phyloP scores from a whole-genome alignment of 768 basidiomycete genomes.

The Rhodosporidiobolus sp. region DNA sequence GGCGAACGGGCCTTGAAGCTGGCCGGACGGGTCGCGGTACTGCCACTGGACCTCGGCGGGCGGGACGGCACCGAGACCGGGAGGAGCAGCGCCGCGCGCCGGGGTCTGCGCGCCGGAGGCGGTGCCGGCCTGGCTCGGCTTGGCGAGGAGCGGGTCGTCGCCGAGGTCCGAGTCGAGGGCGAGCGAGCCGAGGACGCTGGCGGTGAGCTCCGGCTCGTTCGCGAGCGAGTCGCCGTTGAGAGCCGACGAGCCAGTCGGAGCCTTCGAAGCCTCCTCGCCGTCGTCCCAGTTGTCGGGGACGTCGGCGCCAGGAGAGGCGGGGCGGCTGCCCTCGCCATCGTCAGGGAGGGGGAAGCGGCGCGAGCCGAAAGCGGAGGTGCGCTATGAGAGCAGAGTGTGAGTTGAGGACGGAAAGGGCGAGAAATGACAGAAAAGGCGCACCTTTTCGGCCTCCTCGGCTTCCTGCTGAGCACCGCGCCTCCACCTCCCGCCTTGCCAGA shows the following conservation, averaged over 20 bases:
- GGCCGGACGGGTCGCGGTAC: slow-evolving; percentile 45
- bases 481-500: slow-evolving; percentile 40
- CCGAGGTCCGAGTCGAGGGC: slow-evolving; percentile 31
- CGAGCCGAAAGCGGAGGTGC: slow-evolving; percentile 31
- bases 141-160: slow-evolving; percentile 27
- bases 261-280: background rate
- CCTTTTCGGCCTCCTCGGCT: slow-evolving; percentile 27
- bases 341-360: slow-evolving; percentile 35
- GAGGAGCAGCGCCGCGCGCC: slow-evolving; percentile 5
- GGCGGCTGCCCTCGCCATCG: slow-evolving; percentile 8
- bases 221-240: slow-evolving; percentile 13
- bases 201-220: slow-evolving; percentile 26
- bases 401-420: background rate
- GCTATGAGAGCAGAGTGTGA: slow-evolving; percentile 1
- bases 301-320: background rate
- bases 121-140: background rate
- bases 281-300: slow-evolving; percentile 33
- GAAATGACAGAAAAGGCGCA: background rate
- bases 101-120: slow-evolving; percentile 17
- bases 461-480: slow-evolving; percentile 18
- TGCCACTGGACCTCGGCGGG: slow-evolving; percentile 33
- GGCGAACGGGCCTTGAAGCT: slow-evolving; percentile 48
- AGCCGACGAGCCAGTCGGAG: slow-evolving; percentile 10
- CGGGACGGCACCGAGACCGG: slow-evolving; percentile 15
- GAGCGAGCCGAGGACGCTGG: slow-evolving; percentile 36